phyloP scores from a whole-genome alignment of 208 protist species.

The Acanthamoeba royreba region DNA sequence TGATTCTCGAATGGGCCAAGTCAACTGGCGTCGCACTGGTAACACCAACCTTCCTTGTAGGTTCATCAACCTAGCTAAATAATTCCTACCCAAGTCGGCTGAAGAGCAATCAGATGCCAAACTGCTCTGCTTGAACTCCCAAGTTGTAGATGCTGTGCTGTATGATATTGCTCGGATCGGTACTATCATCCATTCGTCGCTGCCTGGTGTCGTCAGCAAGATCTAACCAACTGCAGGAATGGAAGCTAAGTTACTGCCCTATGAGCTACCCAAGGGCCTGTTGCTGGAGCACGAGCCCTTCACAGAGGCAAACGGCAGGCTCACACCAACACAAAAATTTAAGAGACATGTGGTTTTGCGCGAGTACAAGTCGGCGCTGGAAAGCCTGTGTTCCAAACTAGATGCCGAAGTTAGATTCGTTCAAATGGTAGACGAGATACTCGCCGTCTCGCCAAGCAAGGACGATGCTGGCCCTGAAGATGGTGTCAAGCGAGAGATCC shows the following conservation, averaged over 20 bases:
- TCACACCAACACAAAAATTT: slow-evolving; percentile 14
- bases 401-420: background rate
- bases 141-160: background rate
- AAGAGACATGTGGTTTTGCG: background rate
- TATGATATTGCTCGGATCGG: background rate
- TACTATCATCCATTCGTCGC: no score
- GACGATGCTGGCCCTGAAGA: no score
- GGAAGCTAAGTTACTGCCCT: background rate
- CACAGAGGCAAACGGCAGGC: background rate
- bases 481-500: no score
- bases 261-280: background rate
- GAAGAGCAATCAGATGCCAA: background rate
- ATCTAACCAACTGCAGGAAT: no score
- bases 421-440: background rate
- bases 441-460: background rate
- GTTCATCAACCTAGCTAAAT: background rate
- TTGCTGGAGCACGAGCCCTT: background rate
- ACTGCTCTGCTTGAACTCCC: background rate
- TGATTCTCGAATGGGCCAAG: background rate
- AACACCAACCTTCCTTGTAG: background rate
- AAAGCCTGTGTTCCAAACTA: background rate
- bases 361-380: background rate
- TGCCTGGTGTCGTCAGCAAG: no score
- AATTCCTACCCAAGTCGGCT: background rate
- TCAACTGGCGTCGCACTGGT: background rate